These are phyloP conservation scores for Cercospora nicotianae DNA, from an alignment of 2,329 filamentous ascomycete species.

Conservation along the genomic window DNA sequence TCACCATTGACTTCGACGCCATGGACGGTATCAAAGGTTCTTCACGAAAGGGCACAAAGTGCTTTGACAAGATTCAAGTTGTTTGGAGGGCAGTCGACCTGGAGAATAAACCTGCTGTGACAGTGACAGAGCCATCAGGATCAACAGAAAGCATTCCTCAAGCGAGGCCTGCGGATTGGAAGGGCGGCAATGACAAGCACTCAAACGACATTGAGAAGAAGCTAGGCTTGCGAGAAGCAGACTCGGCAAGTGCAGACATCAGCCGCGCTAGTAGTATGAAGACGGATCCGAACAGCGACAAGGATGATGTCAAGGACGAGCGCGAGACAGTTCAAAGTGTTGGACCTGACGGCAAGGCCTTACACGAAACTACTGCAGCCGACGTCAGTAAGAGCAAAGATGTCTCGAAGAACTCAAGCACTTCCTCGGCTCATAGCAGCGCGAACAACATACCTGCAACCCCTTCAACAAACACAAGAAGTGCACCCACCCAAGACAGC, in stretches of 20 bases:
- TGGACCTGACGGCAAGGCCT: constrained; percentile 22
- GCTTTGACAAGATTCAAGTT: constrained; percentile 78
- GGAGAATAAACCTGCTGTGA: constrained; percentile 37
- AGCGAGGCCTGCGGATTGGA: constrained; percentile 72
- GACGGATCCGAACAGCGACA: constrained; percentile 19
- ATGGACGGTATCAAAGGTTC: constrained; percentile 97
- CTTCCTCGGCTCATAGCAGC: neutral
- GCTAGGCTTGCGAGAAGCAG: constrained; percentile 67
- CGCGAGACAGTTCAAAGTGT: constrained; percentile 30
- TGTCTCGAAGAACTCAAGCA: neutral
- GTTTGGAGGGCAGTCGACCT: constrained; percentile 66
- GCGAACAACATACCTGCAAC: neutral
- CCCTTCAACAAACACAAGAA: neutral
- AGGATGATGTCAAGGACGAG: constrained; percentile 32
- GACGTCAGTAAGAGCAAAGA: neutral
- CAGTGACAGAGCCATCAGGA: constrained; percentile 63
- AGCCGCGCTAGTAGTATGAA: constrained; percentile 70
- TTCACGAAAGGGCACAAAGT: constrained; percentile 74
- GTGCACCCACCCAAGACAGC: constrained; percentile 1
- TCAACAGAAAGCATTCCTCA: constrained; percentile 70
- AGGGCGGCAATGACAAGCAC: constrained; percentile 51
- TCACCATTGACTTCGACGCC: constrained; percentile 69
- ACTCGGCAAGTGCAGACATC: constrained; percentile 63
- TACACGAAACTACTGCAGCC: constrained; percentile 3
- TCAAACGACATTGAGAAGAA: constrained; percentile 54